Conservation (phyloP, 2,329 filamentous ascomycete genomes). For the Cladophialophora psammophila region DNA sequence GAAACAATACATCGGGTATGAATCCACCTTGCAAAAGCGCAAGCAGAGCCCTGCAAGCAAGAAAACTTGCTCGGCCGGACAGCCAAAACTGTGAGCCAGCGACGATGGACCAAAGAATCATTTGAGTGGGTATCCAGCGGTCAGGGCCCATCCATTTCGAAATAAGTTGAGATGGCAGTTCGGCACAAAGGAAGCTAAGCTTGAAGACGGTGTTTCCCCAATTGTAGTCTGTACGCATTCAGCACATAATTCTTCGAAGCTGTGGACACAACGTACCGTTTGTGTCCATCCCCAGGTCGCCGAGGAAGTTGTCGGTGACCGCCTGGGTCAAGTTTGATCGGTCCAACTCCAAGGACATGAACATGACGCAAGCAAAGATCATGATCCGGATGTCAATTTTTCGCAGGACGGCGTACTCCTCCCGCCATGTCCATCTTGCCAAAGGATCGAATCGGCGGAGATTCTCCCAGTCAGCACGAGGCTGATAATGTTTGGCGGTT, state of each 20-base stretch:
- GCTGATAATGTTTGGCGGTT: slow-evolving; percentile 47
- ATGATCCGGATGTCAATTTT: slow-evolving; percentile 44
- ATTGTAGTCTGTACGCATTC: slow-evolving; percentile 54
- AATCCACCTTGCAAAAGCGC: slow-evolving; percentile 64
- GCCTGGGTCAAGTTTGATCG: slow-evolving; percentile 69
- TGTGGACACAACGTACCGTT: slow-evolving; percentile 44
- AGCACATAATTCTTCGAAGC: slow-evolving; percentile 15
- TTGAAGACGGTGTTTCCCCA: slow-evolving; percentile 63
- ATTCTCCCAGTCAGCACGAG: slow-evolving; percentile 48
- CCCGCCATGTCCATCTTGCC: slow-evolving; percentile 44
- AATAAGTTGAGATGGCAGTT: slow-evolving; percentile 68
- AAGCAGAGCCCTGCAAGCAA: slow-evolving; percentile 55
- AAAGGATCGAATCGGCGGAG: slow-evolving; percentile 47
- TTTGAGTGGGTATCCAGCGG: slow-evolving; percentile 67
- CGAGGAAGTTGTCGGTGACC: slow-evolving; percentile 67
- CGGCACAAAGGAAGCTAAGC: slow-evolving; percentile 60
- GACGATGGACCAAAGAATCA: slow-evolving; percentile 64
- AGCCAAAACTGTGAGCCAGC: slow-evolving; percentile 60
- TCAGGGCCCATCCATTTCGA: slow-evolving; percentile 65
- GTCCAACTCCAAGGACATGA: slow-evolving; percentile 70
- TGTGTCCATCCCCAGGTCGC: slow-evolving; percentile 56
- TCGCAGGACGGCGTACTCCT: slow-evolving; percentile 35
- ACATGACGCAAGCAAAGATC: slow-evolving; percentile 56
- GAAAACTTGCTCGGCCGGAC: slow-evolving; percentile 53
- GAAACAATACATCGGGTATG: slow-evolving; percentile 28